Conservation (phyloP, 805 yeast genomes). For the Candida awuae region DNA sequence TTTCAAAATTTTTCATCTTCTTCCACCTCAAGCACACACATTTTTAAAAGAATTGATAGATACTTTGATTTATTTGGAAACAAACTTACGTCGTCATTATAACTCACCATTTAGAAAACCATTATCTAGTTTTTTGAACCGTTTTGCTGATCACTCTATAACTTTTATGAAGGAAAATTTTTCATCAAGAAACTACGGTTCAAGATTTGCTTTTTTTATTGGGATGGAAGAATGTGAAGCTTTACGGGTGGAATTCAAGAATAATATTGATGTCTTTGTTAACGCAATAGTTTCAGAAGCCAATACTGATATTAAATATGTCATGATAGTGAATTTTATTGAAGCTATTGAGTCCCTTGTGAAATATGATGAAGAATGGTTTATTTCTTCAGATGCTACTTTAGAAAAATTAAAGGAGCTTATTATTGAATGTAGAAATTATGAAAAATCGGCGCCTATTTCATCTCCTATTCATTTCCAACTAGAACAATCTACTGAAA, state of each 20-base stretch:
- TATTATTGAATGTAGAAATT: conserved; percentile 36
- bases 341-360: conserved; percentile 54
- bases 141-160: conserved; percentile 70
- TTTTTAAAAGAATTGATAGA: conserved; percentile 81
- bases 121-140: conserved; percentile 72
- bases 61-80: conserved; percentile 71
- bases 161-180: conserved; percentile 63
- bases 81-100: conserved; percentile 74
- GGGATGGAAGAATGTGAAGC: conserved; percentile 45
- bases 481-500: conserved; percentile 58
- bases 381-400: conserved; percentile 40
- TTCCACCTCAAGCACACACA: conserved; percentile 88
- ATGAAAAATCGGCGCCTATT: conserved; percentile 36
- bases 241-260: conserved; percentile 48
- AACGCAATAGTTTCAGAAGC: conserved; percentile 40
- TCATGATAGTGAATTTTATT: conserved; percentile 65
- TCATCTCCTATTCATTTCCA: conserved; percentile 61
- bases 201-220: conserved; percentile 60
- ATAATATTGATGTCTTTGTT: conserved; percentile 41
- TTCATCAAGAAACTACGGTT: conserved; percentile 55
- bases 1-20: conserved; percentile 78
- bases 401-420: conserved; percentile 36
- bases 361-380: conserved; percentile 43
- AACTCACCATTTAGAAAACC: conserved; percentile 89
- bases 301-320: conserved; percentile 45